phyloP scores from a whole-genome alignment of 257 asterid genomes.

The Solanum sejunctum region DNA sequence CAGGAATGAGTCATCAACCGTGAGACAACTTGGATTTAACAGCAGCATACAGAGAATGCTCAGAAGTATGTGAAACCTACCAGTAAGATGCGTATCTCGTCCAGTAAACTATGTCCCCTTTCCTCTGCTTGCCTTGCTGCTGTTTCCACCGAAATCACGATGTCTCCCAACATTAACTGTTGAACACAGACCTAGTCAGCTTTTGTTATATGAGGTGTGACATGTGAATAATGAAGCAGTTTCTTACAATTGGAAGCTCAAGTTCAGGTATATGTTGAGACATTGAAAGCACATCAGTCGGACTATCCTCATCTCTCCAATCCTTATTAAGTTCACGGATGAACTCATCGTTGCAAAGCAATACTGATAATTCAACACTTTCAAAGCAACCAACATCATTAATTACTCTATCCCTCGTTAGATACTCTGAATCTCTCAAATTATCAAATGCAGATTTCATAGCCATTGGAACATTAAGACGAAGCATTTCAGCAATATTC shows the following conservation, averaged over 20 bases:
- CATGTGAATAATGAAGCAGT: background rate
- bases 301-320: conserved; percentile 89
- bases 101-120: conserved; percentile 85
- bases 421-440: conserved; percentile 37
- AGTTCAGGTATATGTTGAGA: conserved; percentile 91
- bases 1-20: background rate
- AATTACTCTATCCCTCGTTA: conserved; percentile 59
- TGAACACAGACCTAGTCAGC: conserved; percentile 14
- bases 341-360: conserved; percentile 85
- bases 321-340: conserved; percentile 78
- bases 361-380: conserved; percentile 75
- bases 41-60: background rate
- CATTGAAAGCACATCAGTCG: conserved; percentile 98
- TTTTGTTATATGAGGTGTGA: conserved; percentile 2
- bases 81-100: conserved; percentile 90
- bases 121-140: conserved; percentile 94
- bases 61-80: conserved; percentile 30
- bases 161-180: conserved; percentile 97
- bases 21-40: background rate
- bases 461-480: conserved; percentile 88
- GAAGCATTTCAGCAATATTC: conserved; percentile 86
- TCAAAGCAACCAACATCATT: conserved; percentile 64
- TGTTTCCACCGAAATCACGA: conserved; percentile 91
- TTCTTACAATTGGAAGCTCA: conserved; percentile 72
- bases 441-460: conserved; percentile 75